These are phyloP conservation scores for Aphanocladium album DNA, from an alignment of 2,329 filamentous ascomycete genomes.

Conservation along the genomic window DNA sequence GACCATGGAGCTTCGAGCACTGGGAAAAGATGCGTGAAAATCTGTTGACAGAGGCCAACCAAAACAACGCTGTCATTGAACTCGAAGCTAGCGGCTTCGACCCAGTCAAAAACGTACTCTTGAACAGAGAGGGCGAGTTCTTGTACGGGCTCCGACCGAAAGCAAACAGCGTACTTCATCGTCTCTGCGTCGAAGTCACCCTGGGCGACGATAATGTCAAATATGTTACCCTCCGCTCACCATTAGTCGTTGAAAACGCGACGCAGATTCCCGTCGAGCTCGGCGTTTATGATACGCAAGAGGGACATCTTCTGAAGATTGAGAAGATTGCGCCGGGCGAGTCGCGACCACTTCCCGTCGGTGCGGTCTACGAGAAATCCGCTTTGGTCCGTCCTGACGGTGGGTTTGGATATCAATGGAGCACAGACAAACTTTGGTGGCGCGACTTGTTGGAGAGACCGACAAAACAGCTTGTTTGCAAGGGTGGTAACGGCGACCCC, in stretches of 20 bases:
- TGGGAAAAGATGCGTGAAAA: conserved; percentile 95
- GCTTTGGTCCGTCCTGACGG: conserved; percentile 86
- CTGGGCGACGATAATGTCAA: conserved; percentile 95
- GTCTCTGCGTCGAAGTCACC: conserved; percentile 84
- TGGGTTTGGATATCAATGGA: conserved; percentile 96
- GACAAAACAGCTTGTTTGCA: conserved; percentile 82
- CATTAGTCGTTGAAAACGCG: conserved; percentile 87
- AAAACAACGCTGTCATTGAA: conserved; percentile 72
- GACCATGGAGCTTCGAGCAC: conserved; percentile 94
- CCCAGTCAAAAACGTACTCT: conserved; percentile 75
- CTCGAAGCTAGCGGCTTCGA: conserved; percentile 95
- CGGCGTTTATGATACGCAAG: conserved; percentile 80
- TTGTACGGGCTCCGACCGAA: conserved; percentile 86
- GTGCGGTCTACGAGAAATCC: conserved; percentile 84
- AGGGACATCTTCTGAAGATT: conserved; percentile 90
- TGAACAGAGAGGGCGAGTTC: conserved; percentile 91
- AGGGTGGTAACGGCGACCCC: conserved; percentile 77
- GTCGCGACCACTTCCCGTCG: conserved; percentile 82
- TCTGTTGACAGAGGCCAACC: conserved; percentile 74
- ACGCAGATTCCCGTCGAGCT: conserved; percentile 95
- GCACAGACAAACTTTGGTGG: conserved; percentile 85
- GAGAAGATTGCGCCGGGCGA: conserved; percentile 96
- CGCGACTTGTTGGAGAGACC: conserved; percentile 80
- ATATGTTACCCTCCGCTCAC: conserved; percentile 92
- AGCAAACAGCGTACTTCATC: conserved; percentile 78